Percentiles rank a stretch among this genome's conserved stretches.
Conservation (phyloP, 2,329 filamentous ascomycete species). For the Phialophora verrucosa region DNA sequence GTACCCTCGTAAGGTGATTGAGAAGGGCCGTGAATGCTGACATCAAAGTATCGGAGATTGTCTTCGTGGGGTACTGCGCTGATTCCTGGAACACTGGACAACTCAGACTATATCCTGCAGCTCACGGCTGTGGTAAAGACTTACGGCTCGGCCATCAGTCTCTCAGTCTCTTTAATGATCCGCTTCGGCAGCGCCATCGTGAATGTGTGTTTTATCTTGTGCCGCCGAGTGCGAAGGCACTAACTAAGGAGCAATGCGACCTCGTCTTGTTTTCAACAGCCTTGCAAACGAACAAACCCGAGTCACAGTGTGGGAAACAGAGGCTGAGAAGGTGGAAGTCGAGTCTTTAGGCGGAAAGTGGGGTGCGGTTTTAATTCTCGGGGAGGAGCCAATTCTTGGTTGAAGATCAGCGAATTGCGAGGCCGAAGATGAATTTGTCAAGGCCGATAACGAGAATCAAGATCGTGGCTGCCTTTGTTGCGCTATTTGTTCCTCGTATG, state of each 20-base stretch:
- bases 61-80: slow-evolving; percentile 95
- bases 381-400: neutral
- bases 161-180: slow-evolving; percentile 98
- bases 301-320: neutral
- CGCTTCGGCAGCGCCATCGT: slow-evolving; percentile 81
- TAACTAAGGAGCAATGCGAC: neutral
- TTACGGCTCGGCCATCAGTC: slow-evolving; percentile 94
- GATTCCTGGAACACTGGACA: slow-evolving; percentile 84
- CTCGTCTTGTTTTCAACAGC: neutral
- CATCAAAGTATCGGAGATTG: slow-evolving; percentile 97
- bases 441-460: neutral
- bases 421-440: neutral
- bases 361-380: neutral
- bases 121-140: slow-evolving; percentile 44
- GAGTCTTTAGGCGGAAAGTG: neutral
- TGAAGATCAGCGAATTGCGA: neutral
- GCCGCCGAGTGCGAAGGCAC: slow-evolving; percentile 18
- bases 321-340: neutral
- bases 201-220: neutral
- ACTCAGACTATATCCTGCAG: slow-evolving; percentile 7
- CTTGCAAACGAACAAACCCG: neutral
- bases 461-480: neutral
- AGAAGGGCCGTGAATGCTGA: slow-evolving; percentile 89
- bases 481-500: neutral
- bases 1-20: slow-evolving; percentile 94